Evolutionary conservation across 108 stramenopile genomes (phyloP).

Genomic region (Fragilaria crotonensis): DNA sequence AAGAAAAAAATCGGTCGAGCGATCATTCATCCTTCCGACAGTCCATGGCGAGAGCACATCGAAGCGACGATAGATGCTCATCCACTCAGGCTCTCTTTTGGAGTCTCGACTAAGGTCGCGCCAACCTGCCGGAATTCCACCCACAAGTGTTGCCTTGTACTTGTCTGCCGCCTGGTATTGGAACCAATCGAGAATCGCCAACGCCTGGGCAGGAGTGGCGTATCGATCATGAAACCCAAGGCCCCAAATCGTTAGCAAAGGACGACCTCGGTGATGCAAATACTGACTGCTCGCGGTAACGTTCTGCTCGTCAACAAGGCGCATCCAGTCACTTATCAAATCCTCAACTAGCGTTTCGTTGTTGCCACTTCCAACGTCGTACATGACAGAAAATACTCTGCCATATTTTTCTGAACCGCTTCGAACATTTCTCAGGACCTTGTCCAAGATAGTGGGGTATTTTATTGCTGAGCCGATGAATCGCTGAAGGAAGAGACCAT

Average conservation of each 20-base stretch:
- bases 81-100: slow-evolving; percentile 12
- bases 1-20: not conserved
- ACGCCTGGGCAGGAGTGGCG: slow-evolving; percentile 5
- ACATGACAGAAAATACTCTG: slow-evolving; percentile 33
- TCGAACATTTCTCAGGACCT: slow-evolving; percentile 24
- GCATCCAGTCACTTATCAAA: slow-evolving; percentile 35
- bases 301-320: slow-evolving; percentile 24
- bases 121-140: slow-evolving; percentile 27
- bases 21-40: slow-evolving; percentile 14
- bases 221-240: slow-evolving; percentile 7
- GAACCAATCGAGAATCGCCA: slow-evolving; percentile 25
- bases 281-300: slow-evolving; percentile 28
- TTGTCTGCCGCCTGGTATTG: slow-evolving; percentile 9
- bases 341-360: slow-evolving; percentile 14
- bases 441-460: not conserved
- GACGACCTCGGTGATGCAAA: slow-evolving; percentile 23
- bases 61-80: slow-evolving; percentile 17
- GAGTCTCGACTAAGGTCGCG: slow-evolving; percentile 13
- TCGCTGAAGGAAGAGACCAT: slow-evolving; percentile 29
- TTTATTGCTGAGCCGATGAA: slow-evolving; percentile 16
- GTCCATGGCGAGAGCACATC: slow-evolving; percentile 36
- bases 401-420: slow-evolving; percentile 29
- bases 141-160: slow-evolving; percentile 31
- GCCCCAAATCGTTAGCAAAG: slow-evolving; percentile 8
- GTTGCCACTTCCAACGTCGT: slow-evolving; percentile 26